Conservation (phyloP, 176 grass and related monocot species). For the Paspalum vaginatum region DNA sequence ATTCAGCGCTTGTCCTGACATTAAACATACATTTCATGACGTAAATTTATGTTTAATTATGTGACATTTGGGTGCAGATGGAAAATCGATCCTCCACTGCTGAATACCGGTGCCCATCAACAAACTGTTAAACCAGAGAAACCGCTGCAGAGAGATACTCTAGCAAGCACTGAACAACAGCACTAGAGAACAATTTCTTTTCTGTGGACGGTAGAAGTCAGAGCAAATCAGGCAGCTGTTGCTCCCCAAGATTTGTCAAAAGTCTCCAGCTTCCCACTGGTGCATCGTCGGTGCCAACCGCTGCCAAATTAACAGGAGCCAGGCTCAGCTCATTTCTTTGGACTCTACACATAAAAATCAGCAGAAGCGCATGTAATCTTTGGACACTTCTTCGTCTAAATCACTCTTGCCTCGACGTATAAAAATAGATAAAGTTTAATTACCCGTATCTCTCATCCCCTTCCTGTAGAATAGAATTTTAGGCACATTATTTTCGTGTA, state of each 20-base stretch:
- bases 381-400: conserved; percentile 33
- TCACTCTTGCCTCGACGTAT: conserved; percentile 21
- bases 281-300: conserved; percentile 39
- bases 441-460: conserved; percentile 9
- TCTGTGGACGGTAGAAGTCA: conserved; percentile 34
- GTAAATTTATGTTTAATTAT: not conserved
- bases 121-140: conserved; percentile 32
- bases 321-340: conserved; percentile 35
- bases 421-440: conserved; percentile 48
- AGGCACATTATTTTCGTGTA: conserved; percentile 46
- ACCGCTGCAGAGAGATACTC: conserved; percentile 10
- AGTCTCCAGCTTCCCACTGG: conserved; percentile 33
- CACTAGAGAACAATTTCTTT: conserved; percentile 38
- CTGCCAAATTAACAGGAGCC: conserved; percentile 31
- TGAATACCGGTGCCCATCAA: conserved; percentile 41
- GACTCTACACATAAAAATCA: conserved; percentile 21
- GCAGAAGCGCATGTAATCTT: conserved; percentile 23
- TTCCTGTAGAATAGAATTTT: conserved; percentile 27
- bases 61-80: conserved; percentile 46
- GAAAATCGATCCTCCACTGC: conserved; percentile 56
- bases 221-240: conserved; percentile 32
- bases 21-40: not conserved
- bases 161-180: conserved; percentile 37
- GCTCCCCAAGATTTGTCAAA: conserved; percentile 2
- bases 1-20: not conserved